Evolutionary conservation across 257 asterid genomes (phyloP).

Genomic region (Lantana camara): DNA sequence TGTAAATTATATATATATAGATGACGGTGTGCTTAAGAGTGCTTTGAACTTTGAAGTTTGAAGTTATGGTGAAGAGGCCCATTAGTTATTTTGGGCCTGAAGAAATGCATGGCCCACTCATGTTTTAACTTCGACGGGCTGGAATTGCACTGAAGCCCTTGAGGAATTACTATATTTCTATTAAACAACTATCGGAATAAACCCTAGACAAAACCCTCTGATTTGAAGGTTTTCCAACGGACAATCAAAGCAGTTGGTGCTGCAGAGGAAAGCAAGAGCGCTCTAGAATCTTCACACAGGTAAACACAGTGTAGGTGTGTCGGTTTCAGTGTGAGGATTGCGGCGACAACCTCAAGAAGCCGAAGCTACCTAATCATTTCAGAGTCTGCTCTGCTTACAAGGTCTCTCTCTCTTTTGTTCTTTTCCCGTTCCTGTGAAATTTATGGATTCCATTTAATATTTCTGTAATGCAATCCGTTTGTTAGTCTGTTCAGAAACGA

Average conservation of each 20-base stretch:
- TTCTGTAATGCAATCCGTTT: not conserved
- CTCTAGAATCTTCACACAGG: slow-evolving; percentile 16
- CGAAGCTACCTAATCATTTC: slow-evolving; percentile 85
- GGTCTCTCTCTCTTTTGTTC: no score
- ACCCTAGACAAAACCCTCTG: slow-evolving; percentile 34
- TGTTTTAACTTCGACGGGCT: no score
- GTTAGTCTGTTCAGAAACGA: not conserved
- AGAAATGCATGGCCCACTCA: no score
- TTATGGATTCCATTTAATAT: not conserved
- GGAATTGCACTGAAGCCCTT: no score
- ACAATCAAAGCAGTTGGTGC: not conserved
- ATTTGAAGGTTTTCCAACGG: not conserved
- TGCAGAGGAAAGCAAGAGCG: slow-evolving; percentile 1
- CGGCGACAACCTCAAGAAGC: slow-evolving; percentile 92
- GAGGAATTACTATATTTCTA: not conserved
- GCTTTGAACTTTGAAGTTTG: no score
- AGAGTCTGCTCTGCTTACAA: slow-evolving; percentile 86
- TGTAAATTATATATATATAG: no score
- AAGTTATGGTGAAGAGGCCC: no score
- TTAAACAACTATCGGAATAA: not conserved
- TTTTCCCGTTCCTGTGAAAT: not conserved
- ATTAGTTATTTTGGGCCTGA: no score
- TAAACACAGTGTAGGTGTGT: slow-evolving; percentile 46
- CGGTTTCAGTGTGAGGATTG: slow-evolving; percentile 99
- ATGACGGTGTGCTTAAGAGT: no score